phyloP scores from a whole-genome alignment of 768 basidiomycete species.

The Leccinum broughii region DNA sequence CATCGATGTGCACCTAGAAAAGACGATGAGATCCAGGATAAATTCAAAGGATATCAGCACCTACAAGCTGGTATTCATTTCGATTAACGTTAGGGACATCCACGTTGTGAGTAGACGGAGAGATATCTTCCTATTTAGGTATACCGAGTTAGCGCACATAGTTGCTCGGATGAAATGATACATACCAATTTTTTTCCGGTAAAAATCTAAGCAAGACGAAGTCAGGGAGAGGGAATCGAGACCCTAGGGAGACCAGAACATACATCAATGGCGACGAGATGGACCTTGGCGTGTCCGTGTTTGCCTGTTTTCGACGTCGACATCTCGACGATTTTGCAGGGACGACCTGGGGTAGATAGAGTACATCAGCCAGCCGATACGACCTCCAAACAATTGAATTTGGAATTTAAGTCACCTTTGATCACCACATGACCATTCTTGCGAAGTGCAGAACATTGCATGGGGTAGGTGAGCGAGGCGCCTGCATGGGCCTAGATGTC shows the following conservation, averaged over 20 bases:
- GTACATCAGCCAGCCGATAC: constrained; percentile 5
- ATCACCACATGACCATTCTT: constrained; percentile 95
- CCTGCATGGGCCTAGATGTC: constrained; percentile 60
- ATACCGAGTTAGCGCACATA: constrained; percentile 1
- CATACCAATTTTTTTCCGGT: constrained; percentile 94
- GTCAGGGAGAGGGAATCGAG: constrained; percentile 7
- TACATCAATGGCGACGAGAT: constrained; percentile 95
- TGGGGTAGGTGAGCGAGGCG: constrained; percentile 79
- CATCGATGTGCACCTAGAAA: constrained; percentile 80
- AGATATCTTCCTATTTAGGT: constrained; percentile 79
- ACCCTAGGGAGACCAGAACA: constrained; percentile 34
- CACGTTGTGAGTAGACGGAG: constrained; percentile 99
- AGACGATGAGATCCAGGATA: constrained; percentile 6
- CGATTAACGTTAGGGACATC: constrained; percentile 94
- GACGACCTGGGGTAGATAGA: constrained; percentile 54
- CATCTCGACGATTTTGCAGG: constrained; percentile 99
- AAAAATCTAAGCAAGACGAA: constrained; percentile 72
- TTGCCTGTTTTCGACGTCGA: constrained; percentile 99
- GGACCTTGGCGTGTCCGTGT: constrained; percentile 99
- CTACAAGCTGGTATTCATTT: constrained; percentile 79
- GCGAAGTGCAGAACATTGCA: constrained; percentile 96
- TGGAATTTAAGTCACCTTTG: constrained; percentile 53
- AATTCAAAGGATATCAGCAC: constrained; percentile 19
- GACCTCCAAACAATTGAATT: neutral
- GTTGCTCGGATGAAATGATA: neutral